phyloP scores from a whole-genome alignment of 1,139 yeast genomes.

The Arxiozyma bovina region DNA sequence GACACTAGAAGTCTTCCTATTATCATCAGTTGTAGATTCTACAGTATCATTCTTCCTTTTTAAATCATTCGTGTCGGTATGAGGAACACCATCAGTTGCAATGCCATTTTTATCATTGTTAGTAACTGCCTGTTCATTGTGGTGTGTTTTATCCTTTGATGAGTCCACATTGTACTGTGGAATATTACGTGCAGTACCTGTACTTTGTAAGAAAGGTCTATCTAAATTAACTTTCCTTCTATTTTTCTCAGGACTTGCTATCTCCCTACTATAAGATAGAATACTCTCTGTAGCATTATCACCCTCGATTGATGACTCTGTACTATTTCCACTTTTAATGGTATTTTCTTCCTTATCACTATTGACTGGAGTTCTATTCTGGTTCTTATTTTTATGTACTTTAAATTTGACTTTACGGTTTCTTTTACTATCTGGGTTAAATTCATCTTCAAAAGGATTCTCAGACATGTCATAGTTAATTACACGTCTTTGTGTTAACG shows the following conservation, averaged over 20 bases:
- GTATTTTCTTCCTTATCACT: background rate
- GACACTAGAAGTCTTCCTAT: slow-evolving; percentile 7
- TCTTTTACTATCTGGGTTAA: slow-evolving; percentile 35
- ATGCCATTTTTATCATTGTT: background rate
- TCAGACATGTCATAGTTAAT: slow-evolving; percentile 33
- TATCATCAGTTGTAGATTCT: background rate
- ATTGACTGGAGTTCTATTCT: slow-evolving; percentile 9
- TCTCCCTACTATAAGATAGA: background rate
- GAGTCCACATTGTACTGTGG: background rate
- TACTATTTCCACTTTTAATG: background rate
- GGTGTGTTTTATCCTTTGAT: background rate
- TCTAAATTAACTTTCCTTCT: slow-evolving; percentile 12
- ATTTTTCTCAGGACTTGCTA: background rate
- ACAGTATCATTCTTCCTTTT: background rate
- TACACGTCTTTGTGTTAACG: slow-evolving; percentile 65
- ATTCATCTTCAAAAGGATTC: slow-evolving; percentile 39
- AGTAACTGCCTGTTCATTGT: background rate
- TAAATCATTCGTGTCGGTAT: background rate
- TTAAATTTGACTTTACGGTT: slow-evolving; percentile 38
- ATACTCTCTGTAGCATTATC: background rate
- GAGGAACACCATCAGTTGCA: background rate
- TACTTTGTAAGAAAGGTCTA: slow-evolving; percentile 32
- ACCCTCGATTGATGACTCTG: background rate
- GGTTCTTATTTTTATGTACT: slow-evolving; percentile 19
- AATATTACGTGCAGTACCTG: slow-evolving; percentile 32